Evolutionary conservation across 208 protist genomes (phyloP).

Genomic region (Trypanosomatidae sp.): DNA sequence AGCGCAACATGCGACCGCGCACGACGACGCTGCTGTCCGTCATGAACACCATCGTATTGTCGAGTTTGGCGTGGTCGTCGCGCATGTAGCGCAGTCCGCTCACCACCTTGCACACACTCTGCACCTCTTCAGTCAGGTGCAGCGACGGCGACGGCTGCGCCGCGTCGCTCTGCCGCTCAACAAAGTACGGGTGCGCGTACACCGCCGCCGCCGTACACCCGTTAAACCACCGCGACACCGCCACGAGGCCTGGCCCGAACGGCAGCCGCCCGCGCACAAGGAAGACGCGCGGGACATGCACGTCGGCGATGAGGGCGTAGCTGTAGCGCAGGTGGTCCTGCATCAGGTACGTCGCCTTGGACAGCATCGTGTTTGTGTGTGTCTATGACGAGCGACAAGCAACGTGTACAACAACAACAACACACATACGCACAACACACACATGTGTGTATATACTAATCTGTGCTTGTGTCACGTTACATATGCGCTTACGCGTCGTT

Average conservation of each 20-base stretch:
- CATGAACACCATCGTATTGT: conserved; percentile 69
- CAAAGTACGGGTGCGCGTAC: conserved; percentile 78
- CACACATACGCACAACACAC: not conserved
- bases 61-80: conserved; percentile 63
- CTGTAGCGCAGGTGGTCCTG: conserved; percentile 60
- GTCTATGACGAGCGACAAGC: not conserved
- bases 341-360: conserved; percentile 72
- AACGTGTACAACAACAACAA: not conserved
- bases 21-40: conserved; percentile 45
- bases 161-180: conserved; percentile 78
- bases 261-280: conserved; percentile 50
- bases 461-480: not conserved
- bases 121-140: conserved; percentile 77
- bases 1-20: conserved; percentile 29
- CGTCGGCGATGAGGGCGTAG: conserved; percentile 49
- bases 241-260: conserved; percentile 56
- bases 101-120: conserved; percentile 72
- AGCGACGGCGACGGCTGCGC: conserved; percentile 69
- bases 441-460: not conserved
- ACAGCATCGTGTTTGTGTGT: conserved; percentile 37
- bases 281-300: conserved; percentile 32
- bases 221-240: conserved; percentile 40
- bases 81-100: conserved; percentile 74
- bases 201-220: conserved; percentile 45
- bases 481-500: not conserved